Evolutionary conservation across 140 eudicot genomes (phyloP).

Genomic region (Erigeron philadelphicus): DNA sequence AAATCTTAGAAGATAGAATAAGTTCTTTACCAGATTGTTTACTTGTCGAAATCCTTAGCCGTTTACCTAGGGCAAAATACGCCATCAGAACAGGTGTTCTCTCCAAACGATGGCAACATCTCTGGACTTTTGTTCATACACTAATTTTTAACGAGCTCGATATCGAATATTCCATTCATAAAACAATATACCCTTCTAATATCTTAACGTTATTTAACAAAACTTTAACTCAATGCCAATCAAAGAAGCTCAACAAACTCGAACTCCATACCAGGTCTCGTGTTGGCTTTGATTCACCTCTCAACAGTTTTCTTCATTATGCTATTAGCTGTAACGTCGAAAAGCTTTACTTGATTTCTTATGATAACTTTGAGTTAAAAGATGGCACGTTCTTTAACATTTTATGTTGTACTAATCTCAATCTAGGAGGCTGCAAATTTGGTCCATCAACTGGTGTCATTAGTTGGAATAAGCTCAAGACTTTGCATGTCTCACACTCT

Average conservation of each 20-base stretch:
- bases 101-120: conserved; percentile 18
- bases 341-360: neutral
- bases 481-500: too few relatives aligned
- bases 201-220: neutral
- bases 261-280: neutral
- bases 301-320: conserved; percentile 6
- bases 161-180: neutral
- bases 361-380: neutral
- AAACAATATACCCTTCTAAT: too few relatives aligned
- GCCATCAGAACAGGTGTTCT: conserved; percentile 1
- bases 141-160: neutral
- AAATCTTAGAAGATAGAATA: neutral
- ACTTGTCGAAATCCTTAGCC: neutral
- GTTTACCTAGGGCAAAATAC: conserved; percentile 9
- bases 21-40: conserved; percentile 1
- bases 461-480: conserved; percentile 6
- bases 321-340: conserved; percentile 10
- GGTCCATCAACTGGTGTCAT: neutral
- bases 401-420: neutral
- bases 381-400: too few relatives aligned
- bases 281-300: neutral
- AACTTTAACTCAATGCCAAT: neutral
- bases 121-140: conserved; percentile 4
- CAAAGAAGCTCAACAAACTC: neutral
- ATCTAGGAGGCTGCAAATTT: neutral